Base-by-base conservation (phyloP, 2,329 filamentous ascomycete genomes). In the Cytospora paraplurivora region DNA sequence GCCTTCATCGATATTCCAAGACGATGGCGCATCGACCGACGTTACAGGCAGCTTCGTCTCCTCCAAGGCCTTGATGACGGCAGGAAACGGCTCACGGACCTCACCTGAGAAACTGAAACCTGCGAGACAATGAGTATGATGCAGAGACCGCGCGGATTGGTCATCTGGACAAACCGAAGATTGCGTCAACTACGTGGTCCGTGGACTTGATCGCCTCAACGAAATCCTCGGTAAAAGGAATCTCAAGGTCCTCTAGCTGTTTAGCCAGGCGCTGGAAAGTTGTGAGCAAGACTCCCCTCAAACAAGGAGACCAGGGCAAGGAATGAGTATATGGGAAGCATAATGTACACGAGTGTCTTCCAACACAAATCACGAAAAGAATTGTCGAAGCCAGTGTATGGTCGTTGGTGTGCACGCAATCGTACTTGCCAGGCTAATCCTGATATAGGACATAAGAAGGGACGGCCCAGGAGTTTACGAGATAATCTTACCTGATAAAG, bases 51-150 rank as follows among this genome's bases (percentile, higher is more conserved):
- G 72, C 33, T 83, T 83, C 6, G 90, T 89, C 50, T 88, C 82
- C 69, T 92, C 86, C 44, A 99, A 81, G 8, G 90, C 87, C 66
- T 84, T 80, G 69, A 99, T 96, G 15, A 97, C 90, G 0, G 82
- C 82, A 0, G 89, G 88, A 72, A 98, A 99, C 1, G 95, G 95
- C 68, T 96, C 92, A n/a, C 95, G 88, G 59, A 99, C 89, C 68
- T 95, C 89, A 7, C 93, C 94, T 1, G 88, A 89, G 78, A 99
- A 99, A 66, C 90, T 95, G 79, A 99, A 99, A 8, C 92, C 89
- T 90, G 41, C 4, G 21, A 56, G 27, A 13, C n/a, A n/a, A 58
- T 63, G 53, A 58, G 63, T 49, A 41, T 32, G 49, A 21, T 34
- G n/a, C 52, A 15, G 37, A 51, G 54, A 57, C n/a, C 41, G 37